phyloP scores from a whole-genome alignment of 2,329 filamentous ascomycete genomes.

The Paecilomyces niveus region DNA sequence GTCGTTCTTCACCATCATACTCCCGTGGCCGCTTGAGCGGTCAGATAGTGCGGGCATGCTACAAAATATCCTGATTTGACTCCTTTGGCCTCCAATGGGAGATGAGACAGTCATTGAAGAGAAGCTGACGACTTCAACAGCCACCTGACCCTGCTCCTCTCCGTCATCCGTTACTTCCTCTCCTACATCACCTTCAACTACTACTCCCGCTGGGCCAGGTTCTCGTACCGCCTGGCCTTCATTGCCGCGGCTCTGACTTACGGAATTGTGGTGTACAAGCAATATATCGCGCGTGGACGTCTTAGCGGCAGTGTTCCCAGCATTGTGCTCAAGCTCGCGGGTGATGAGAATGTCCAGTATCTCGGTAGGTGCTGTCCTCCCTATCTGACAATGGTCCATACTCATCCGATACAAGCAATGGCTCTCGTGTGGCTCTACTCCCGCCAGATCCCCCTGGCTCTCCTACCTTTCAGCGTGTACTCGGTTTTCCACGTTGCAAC shows the following conservation, averaged over 20 bases:
- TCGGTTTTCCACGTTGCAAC: slow-evolving; percentile 97
- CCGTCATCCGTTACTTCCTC: slow-evolving; percentile 72
- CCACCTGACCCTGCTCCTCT: slow-evolving; percentile 78
- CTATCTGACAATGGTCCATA: neutral
- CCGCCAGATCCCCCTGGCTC: slow-evolving; percentile 79
- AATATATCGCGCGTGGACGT: slow-evolving; percentile 77
- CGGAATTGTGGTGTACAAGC: slow-evolving; percentile 98
- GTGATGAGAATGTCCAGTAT: slow-evolving; percentile 97
- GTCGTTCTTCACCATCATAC: slow-evolving; percentile 9
- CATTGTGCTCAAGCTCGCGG: slow-evolving; percentile 59
- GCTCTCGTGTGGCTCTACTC: slow-evolving; percentile 91
- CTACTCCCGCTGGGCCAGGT: slow-evolving; percentile 65
- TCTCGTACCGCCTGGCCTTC: slow-evolving; percentile 88
- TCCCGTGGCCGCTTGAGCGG: neutral
- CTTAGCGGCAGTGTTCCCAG: slow-evolving; percentile 57
- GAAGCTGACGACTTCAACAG: slow-evolving; percentile 42
- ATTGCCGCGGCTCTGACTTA: slow-evolving; percentile 85
- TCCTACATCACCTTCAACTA: slow-evolving; percentile 88
- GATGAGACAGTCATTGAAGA: neutral
- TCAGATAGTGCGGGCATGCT: neutral
- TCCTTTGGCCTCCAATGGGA: slow-evolving; percentile 2
- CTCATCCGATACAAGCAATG: slow-evolving; percentile 56
- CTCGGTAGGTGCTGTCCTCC: slow-evolving; percentile 57
- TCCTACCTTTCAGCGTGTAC: slow-evolving; percentile 93
- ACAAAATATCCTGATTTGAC: neutral